A percentile compares a stretch with the other conserved stretches of the same genome.
These are phyloP conservation scores for Colletotrichum agaves DNA, from an alignment of 2,329 filamentous ascomycete genomes.

Conservation along the genomic window DNA sequence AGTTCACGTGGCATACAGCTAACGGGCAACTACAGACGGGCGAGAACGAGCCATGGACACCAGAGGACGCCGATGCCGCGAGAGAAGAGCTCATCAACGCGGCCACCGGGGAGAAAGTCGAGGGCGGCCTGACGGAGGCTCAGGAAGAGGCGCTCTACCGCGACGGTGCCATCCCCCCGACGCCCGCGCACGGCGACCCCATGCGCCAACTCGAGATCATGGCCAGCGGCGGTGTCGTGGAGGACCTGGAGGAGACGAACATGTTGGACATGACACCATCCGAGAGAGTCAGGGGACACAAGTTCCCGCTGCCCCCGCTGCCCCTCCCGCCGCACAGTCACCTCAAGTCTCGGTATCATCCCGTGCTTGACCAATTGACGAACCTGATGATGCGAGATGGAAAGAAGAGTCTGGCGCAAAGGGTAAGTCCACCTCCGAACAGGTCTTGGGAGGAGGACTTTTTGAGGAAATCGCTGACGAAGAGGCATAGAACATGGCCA, in stretches of 20 bases:
- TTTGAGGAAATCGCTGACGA: neutral
- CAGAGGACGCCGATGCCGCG: constrained; percentile 29
- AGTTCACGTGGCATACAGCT: neutral
- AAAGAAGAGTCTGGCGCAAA: constrained; percentile 89
- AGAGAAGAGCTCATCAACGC: constrained; percentile 22
- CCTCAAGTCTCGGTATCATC: constrained; percentile 85
- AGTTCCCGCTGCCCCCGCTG: constrained; percentile 78
- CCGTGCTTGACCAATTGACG: constrained; percentile 86
- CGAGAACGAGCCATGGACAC: constrained; percentile 28
- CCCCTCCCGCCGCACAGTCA: constrained; percentile 71
- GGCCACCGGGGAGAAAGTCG: constrained; percentile 20
- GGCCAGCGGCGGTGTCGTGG: constrained; percentile 42
- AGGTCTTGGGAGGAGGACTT: neutral
- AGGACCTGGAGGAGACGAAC: constrained; percentile 35
- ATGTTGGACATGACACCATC: neutral
- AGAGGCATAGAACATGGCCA: constrained; percentile 79
- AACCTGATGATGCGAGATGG: constrained; percentile 92
- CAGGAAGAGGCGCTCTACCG: constrained; percentile 57
- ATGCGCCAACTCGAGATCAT: constrained; percentile 46
- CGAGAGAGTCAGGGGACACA: constrained; percentile 55
- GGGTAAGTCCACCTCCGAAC: constrained; percentile 63
- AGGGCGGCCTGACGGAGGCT: constrained; percentile 52
- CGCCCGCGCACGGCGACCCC: constrained; percentile 37
- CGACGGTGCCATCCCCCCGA: constrained; percentile 53
- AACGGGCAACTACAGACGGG: constrained; percentile 10